Conservation (phyloP, 257 asterid species). For the Avicennia marina region DNA sequence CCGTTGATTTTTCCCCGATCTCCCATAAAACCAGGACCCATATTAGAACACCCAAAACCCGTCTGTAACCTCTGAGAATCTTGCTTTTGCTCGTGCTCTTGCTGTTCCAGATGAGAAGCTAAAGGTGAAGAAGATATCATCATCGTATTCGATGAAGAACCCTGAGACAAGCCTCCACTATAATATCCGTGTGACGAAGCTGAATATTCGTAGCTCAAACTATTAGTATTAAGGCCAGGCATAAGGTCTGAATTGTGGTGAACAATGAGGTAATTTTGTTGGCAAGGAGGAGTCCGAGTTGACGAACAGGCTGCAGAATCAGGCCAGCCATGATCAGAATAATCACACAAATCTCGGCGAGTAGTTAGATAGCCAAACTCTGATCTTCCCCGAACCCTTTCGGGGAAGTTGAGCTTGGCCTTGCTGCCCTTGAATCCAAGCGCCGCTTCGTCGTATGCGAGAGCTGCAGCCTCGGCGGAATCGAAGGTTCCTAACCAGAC, state of each 20-base stretch:
- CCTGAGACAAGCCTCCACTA: too few species aligned
- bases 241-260: too few species aligned
- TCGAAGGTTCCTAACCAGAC: constrained; percentile 88
- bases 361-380: constrained; percentile 26
- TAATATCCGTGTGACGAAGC: not conserved
- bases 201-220: not conserved
- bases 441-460: constrained; percentile 82
- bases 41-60: not conserved
- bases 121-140: too few species aligned
- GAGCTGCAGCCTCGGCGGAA: constrained; percentile 71
- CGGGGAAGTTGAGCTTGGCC: constrained; percentile 88
- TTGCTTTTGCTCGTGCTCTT: not conserved
- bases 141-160: too few species aligned
- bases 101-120: not conserved
- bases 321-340: too few species aligned
- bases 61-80: not conserved
- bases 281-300: too few species aligned
- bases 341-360: too few species aligned
- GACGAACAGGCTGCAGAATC: not conserved
- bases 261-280: too few species aligned
- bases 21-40: not conserved
- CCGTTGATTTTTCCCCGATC: not conserved
- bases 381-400: constrained; percentile 54
- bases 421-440: constrained; percentile 83
- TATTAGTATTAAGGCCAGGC: too few species aligned